phyloP scores from a whole-genome alignment of 495 filamentous ascomycete species.

The Lophiostoma macrostomum region DNA sequence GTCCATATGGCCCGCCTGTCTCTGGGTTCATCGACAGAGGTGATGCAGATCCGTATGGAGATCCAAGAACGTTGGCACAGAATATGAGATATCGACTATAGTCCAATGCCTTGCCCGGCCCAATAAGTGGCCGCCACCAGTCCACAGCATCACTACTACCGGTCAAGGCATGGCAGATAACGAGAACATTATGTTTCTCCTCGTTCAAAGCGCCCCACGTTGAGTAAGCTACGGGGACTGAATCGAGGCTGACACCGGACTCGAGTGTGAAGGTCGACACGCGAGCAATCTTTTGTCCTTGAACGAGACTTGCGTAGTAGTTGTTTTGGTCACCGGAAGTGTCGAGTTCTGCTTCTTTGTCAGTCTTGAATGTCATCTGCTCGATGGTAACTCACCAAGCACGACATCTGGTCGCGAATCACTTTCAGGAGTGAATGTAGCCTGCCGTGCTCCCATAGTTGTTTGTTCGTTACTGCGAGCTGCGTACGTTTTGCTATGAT shows the following conservation, averaged over 20 bases:
- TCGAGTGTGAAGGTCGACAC: slow-evolving; percentile 39
- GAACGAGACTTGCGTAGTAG: slow-evolving; percentile 38
- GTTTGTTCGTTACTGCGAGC: too few species aligned
- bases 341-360: background rate
- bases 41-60: slow-evolving; percentile 42
- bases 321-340: slow-evolving; percentile 12
- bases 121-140: slow-evolving; percentile 42
- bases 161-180: slow-evolving; percentile 44
- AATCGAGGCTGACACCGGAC: slow-evolving; percentile 37
- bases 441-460: too few species aligned
- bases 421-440: too few species aligned
- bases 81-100: slow-evolving; percentile 41
- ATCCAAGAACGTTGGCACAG: slow-evolving; percentile 42
- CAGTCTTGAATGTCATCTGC: too few species aligned
- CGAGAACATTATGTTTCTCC: slow-evolving; percentile 37
- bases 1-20: slow-evolving; percentile 38
- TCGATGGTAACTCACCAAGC: too few species aligned
- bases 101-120: slow-evolving; percentile 40
- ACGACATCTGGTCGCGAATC: too few species aligned
- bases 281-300: slow-evolving; percentile 38
- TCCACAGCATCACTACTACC: slow-evolving; percentile 41
- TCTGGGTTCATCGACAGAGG: slow-evolving; percentile 35
- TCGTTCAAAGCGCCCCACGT: slow-evolving; percentile 42
- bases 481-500: too few species aligned
- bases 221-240: slow-evolving; percentile 42